Base-by-base conservation (phyloP, 805 yeast species). In the Yarrowia divulgata region DNA sequence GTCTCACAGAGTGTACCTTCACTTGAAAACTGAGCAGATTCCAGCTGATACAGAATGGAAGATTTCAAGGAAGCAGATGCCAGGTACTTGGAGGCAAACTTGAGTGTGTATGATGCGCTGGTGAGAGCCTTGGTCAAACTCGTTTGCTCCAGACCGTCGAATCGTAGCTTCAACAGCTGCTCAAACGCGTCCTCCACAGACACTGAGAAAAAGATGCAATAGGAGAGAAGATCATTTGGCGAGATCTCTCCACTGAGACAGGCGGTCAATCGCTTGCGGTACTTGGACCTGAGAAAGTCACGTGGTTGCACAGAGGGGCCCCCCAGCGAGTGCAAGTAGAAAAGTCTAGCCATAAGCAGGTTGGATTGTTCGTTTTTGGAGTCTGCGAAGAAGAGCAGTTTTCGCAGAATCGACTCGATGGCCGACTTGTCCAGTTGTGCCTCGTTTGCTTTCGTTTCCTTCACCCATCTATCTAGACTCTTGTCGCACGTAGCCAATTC, bases 31-130 rank as follows among this genome's bases (percentile, higher is more conserved):
- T 60, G 66, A 8, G 66, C 66, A 7, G 66, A 60, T 42, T 60
- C 66, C 13, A 60, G 42, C 43, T 60, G 66, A 13, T 60, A 60
- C 34, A 60, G n/a, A 45, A 60, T 60, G 32, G 66, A 60, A 9
- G 50, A 45, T 13, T 60, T 60, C 10, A 60, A 16, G 3, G 66
- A 60, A 16, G 66, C 52, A 1, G 50, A 45, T 3, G 52, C 52
- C 34, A 60, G 52, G 23, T 32, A 60, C 18, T 45, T 60, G 40
- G 50, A 45, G 18, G 66, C 50, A 45, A 60, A 60, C 14, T 45
- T 45, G 39, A 60, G 66, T 8, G 66, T 60, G 32, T 57, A 42
- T 8, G 64, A 40, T 9, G 35, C 32, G 29, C 64, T 57, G 1
- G 64, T 29, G 7, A 57, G 49, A 34, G 49, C 49, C 16, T 43